Base-by-base conservation (phyloP, 768 basidiomycete species). In the Sporobolomyces phaffii region DNA sequence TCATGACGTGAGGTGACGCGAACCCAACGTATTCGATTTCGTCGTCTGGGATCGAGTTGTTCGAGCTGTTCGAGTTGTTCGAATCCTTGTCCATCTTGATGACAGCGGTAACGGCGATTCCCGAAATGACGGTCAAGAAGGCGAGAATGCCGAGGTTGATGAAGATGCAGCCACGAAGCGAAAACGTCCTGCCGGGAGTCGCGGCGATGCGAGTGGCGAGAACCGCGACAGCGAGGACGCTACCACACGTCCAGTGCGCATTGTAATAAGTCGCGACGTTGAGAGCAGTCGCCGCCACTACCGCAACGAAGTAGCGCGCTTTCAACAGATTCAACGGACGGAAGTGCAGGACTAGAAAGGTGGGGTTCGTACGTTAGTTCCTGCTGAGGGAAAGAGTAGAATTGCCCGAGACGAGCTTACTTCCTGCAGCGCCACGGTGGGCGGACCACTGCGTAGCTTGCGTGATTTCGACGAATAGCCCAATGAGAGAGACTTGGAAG, bases 321-420 rank as follows among this genome's bases (percentile, higher is more conserved):
- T 52, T 50, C 15, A 47, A 51, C 20, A 54, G 24, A 5, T 24
- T 31, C 22, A 34, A 36, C 2, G 65, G 60, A 34, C 65, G 65
- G 65, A 51, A 68, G 34, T 51, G 48, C 41, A 68, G 60, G 22
- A 52, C 65, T 67, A n/a, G n/a, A n/a, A n/a, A n/a, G n/a, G n/a
- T n/a, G n/a, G n/a, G n/a, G n/a, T n/a, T n/a, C n/a, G n/a, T n/a
- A n/a, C n/a, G n/a, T n/a, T n/a, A n/a, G n/a, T n/a, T n/a, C n/a
- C n/a, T n/a, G n/a, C n/a, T n/a, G n/a, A n/a, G n/a, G n/a, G n/a
- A n/a, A n/a, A n/a, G n/a, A n/a, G n/a, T n/a, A n/a, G n/a, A n/a
- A n/a, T n/a, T n/a, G n/a, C n/a, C n/a, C n/a, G 10, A 34, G 28
- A 15, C 1, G 1, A 18, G 38, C 64, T 13, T 18, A 67, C 60